Base-by-base conservation (phyloP, 768 basidiomycete species). In the Mycena polygramma region DNA sequence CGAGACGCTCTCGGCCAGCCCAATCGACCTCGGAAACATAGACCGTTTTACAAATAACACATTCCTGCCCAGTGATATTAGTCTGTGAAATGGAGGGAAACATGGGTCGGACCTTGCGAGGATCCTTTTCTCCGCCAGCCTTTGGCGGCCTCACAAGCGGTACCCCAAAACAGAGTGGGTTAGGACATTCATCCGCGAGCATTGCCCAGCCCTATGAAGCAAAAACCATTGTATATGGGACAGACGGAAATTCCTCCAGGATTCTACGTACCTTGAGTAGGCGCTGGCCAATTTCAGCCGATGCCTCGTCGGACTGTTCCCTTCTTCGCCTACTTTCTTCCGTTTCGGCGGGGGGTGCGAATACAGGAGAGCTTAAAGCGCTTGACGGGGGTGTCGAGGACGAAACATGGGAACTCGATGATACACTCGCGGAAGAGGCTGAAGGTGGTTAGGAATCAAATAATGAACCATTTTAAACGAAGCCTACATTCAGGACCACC, bases 161-260 rank as follows among this genome's bases (percentile, higher is more conserved):
- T 8, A 95, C 84, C 15, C 94, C 94, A 79, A 89, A 91, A 76
- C 95, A 96, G 26, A 81, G 77, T 6, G 77, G 73, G 74, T 88
- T 92, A 0, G 89, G 88, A 76, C 95, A 96, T 80, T 95, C 94
- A 45, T 96, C 94, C 26, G 86, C 93, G n/a, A 96, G 84, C 92
- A 96, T 94, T 0, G 95, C 90, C 93, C 94, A 96, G 48, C 93
- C 95, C 75, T 72, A 22, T 7, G 11, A 5, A 5, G 35, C 8
- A n/a, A 45, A 39, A 26, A 19, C 20, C 19, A 22, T 15, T 6
- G 43, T 1, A 22, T 53, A 14, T 14, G 36, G 43, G 30, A 13
- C 20, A 9, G 24, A 7, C 39, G 6, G 36, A 9, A 8, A 46
- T 46, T 17, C 5, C 15, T 24, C 24, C 6, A 2, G 20, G 4